These are phyloP conservation scores for Eragrostis curvula DNA, from an alignment of 176 grass and related monocot species.

Conservation along the genomic window DNA sequence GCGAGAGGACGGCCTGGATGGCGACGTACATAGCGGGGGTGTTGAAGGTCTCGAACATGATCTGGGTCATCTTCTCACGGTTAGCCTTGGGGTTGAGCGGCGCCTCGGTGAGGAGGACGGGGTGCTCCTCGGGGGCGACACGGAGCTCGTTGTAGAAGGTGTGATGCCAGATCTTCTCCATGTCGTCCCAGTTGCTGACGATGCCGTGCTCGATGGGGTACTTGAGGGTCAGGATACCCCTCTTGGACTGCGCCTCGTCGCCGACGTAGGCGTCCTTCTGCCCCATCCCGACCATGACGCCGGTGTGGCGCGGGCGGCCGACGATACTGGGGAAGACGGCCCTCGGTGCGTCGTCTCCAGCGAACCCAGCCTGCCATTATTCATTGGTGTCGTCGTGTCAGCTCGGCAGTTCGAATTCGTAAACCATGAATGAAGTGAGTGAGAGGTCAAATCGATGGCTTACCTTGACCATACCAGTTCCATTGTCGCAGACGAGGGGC, in stretches of 20 bases:
- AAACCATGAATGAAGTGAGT: neutral
- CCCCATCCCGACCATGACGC: constrained; percentile 81
- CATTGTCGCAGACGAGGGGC: constrained; percentile 84
- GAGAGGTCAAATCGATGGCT: constrained; percentile 18
- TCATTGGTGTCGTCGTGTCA: neutral
- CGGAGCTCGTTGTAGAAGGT: constrained; percentile 88
- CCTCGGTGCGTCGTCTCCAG: constrained; percentile 70
- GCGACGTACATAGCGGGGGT: constrained; percentile 81
- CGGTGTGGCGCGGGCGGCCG: constrained; percentile 68
- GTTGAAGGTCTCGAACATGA: constrained; percentile 90
- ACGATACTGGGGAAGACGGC: constrained; percentile 78
- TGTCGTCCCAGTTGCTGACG: constrained; percentile 83
- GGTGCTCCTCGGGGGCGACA: constrained; percentile 75
- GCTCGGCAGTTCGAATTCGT: neutral
- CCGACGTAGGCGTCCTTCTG: constrained; percentile 85
- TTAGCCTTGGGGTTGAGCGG: constrained; percentile 87
- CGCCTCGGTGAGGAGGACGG: constrained; percentile 70
- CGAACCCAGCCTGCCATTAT: constrained; percentile 57
- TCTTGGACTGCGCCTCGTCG: constrained; percentile 78
- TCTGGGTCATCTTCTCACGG: constrained; percentile 83
- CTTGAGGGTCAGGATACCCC: constrained; percentile 77
- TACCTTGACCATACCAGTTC: constrained; percentile 84
- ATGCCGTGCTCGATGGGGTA: constrained; percentile 83
- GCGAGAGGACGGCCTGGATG: constrained; percentile 79
- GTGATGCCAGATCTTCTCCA: constrained; percentile 92